Percentiles rank a stretch among this genome's conserved stretches.
Evolutionary conservation across 257 asterid genomes (phyloP).

Genomic region (Nicotiana noctiflora): DNA sequence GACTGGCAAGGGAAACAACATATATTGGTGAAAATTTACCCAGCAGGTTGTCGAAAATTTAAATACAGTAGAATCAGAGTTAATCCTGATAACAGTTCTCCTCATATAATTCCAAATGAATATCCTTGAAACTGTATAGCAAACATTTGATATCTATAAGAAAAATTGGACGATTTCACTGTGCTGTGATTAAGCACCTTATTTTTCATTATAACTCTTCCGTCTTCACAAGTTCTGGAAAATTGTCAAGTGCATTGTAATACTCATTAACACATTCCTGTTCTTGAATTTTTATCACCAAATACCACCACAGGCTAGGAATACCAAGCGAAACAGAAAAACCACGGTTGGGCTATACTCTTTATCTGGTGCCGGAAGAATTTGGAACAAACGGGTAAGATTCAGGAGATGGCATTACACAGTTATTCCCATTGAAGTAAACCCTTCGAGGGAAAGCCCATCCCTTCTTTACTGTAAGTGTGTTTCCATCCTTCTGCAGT

Average conservation of each 20-base stretch:
- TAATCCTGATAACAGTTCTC: too few relatives aligned
- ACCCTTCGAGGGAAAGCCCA: conserved; percentile 60
- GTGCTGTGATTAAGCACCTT: background rate
- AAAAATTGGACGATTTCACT: background rate
- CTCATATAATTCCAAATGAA: too few relatives aligned
- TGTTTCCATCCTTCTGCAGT: conserved; percentile 40
- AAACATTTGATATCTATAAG: background rate
- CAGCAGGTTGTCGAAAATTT: background rate
- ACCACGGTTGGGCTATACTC: background rate
- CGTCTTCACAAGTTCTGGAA: background rate
- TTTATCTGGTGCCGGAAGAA: conserved; percentile 19
- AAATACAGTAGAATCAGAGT: background rate
- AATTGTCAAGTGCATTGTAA: background rate
- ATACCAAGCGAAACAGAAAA: background rate
- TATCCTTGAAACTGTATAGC: background rate
- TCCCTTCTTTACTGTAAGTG: conserved; percentile 38
- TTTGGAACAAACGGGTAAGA: conserved; percentile 48
- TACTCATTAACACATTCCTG: background rate
- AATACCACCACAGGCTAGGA: background rate
- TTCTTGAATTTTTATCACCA: too few relatives aligned
- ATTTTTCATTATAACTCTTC: background rate
- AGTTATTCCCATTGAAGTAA: conserved; percentile 63
- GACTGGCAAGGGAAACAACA: background rate
- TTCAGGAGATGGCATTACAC: conserved; percentile 60
- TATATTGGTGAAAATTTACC: background rate